Percentiles rank a stretch among this genome's conserved stretches.
Evolutionary conservation across 345 rosid species (phyloP).

Genomic region (Camelina neglecta): DNA sequence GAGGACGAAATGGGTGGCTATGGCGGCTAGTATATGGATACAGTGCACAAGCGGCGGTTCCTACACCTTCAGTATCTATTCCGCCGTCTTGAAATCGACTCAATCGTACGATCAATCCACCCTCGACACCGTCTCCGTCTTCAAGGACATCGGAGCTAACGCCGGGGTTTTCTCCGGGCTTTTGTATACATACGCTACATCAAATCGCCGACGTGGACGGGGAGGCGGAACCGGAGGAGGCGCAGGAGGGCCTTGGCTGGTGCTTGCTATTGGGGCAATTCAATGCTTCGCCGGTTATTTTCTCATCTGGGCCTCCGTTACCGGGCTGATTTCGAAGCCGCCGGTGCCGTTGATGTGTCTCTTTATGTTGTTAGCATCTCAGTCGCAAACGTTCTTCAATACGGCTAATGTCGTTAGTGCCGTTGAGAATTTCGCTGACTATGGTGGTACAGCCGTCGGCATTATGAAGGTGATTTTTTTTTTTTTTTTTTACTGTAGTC

Average conservation of each 20-base stretch:
- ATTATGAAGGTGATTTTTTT: slow-evolving; percentile 67
- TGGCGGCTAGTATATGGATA: slow-evolving; percentile 88
- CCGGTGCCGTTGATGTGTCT: slow-evolving; percentile 79
- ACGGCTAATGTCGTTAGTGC: slow-evolving; percentile 80
- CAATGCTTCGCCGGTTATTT: slow-evolving; percentile 80
- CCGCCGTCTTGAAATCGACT: slow-evolving; percentile 69
- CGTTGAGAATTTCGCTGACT: slow-evolving; percentile 67
- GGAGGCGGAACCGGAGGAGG: slow-evolving; percentile 3
- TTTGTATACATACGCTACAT: slow-evolving; percentile 62
- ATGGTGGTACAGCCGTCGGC: slow-evolving; percentile 88
- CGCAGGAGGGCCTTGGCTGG: slow-evolving; percentile 73
- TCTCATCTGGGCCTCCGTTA: slow-evolving; percentile 82
- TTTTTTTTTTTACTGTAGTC: background rate
- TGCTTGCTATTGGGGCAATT: slow-evolving; percentile 64
- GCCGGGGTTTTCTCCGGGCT: slow-evolving; percentile 80
- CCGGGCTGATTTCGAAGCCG: slow-evolving; percentile 62
- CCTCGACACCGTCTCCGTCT: slow-evolving; percentile 95
- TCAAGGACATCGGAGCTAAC: slow-evolving; percentile 95
- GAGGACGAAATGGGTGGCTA: slow-evolving; percentile 63
- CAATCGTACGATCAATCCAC: slow-evolving; percentile 87
- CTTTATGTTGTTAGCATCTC: slow-evolving; percentile 72
- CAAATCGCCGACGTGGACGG: slow-evolving; percentile 28
- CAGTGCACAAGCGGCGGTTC: slow-evolving; percentile 72
- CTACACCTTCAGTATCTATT: slow-evolving; percentile 86
- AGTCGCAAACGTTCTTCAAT: slow-evolving; percentile 73